Conservation (phyloP, 2,329 filamentous ascomycete species). For the Magnaporthiopsis rhizophila region DNA sequence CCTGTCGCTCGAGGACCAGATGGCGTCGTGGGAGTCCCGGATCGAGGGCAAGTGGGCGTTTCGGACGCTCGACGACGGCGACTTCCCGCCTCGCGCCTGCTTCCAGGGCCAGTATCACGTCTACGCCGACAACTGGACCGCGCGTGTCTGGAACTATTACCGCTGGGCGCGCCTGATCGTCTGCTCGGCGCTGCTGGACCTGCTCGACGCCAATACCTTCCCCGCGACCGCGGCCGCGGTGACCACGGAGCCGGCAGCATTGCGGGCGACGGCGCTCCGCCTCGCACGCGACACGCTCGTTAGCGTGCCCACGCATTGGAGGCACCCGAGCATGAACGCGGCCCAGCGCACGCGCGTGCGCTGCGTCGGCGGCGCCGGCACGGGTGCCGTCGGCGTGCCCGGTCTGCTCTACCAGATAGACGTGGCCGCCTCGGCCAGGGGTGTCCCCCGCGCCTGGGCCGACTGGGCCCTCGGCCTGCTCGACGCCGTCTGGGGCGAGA, state of each 20-base stretch:
- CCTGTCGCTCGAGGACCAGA: slow-evolving; percentile 29
- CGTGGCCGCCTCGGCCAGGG: slow-evolving; percentile 37
- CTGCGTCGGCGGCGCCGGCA: slow-evolving; percentile 24
- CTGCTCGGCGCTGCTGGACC: slow-evolving; percentile 39
- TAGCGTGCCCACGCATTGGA: slow-evolving; percentile 42
- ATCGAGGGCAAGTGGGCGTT: slow-evolving; percentile 30
- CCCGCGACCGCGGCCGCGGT: background rate
- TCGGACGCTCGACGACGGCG: slow-evolving; percentile 21
- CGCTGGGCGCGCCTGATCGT: slow-evolving; percentile 49
- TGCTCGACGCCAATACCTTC: slow-evolving; percentile 16
- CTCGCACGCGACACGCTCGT: slow-evolving; percentile 36
- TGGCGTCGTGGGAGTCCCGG: slow-evolving; percentile 30
- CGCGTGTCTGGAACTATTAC: slow-evolving; percentile 50
- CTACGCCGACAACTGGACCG: slow-evolving; percentile 45
- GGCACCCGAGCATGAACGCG: slow-evolving; percentile 34
- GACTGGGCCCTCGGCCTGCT: slow-evolving; percentile 36
- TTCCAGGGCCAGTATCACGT: slow-evolving; percentile 47
- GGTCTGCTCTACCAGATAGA: slow-evolving; percentile 40
- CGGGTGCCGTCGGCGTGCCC: slow-evolving; percentile 39
- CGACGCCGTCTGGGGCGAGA: slow-evolving; percentile 40
- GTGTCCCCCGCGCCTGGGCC: slow-evolving; percentile 32
- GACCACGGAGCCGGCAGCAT: slow-evolving; percentile 13
- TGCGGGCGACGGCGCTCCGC: slow-evolving; percentile 25
- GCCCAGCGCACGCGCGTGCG: slow-evolving; percentile 23
- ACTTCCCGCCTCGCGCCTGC: slow-evolving; percentile 31